phyloP scores from a whole-genome alignment of 768 basidiomycete species.

The Rhodotorula toruloides region DNA sequence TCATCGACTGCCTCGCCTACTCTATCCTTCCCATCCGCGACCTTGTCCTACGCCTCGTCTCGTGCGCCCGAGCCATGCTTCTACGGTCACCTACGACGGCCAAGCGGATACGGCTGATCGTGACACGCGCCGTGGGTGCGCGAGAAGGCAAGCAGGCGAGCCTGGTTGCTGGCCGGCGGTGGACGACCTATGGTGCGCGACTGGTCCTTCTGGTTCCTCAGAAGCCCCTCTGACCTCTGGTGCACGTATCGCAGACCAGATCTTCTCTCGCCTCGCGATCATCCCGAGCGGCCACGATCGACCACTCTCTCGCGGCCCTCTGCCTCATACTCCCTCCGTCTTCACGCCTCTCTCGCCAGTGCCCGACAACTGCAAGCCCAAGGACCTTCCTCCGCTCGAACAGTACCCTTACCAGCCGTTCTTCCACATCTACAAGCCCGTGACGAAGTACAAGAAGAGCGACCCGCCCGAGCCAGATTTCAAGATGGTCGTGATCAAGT shows the following conservation, averaged over 20 bases:
- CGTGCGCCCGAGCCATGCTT: background rate
- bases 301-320: conserved; percentile 45
- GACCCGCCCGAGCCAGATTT: conserved; percentile 76
- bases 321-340: conserved; percentile 33
- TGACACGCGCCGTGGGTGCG: conserved; percentile 8
- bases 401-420: conserved; percentile 71
- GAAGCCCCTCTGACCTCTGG: background rate
- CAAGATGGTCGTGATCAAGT: conserved; percentile 80
- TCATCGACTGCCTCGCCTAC: conserved; percentile 46
- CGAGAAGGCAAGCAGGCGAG: conserved; percentile 13
- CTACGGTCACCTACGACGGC: conserved; percentile 11
- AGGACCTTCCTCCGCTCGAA: conserved; percentile 31
- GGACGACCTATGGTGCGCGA: conserved; percentile 31
- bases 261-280: conserved; percentile 67
- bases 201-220: background rate
- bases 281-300: conserved; percentile 61
- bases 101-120: conserved; percentile 9
- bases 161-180: conserved; percentile 29
- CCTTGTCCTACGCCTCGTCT: conserved; percentile 48
- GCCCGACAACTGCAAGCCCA: background rate
- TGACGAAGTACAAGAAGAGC: conserved; percentile 73
- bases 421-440: conserved; percentile 87
- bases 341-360: conserved; percentile 40
- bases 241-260: conserved; percentile 53
- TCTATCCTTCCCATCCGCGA: conserved; percentile 45